Evolutionary conservation across 2,329 filamentous ascomycete species (phyloP), one percentile per base, ranked within the genome.

Genomic region (Bimuria novae-zelandiae): DNA sequence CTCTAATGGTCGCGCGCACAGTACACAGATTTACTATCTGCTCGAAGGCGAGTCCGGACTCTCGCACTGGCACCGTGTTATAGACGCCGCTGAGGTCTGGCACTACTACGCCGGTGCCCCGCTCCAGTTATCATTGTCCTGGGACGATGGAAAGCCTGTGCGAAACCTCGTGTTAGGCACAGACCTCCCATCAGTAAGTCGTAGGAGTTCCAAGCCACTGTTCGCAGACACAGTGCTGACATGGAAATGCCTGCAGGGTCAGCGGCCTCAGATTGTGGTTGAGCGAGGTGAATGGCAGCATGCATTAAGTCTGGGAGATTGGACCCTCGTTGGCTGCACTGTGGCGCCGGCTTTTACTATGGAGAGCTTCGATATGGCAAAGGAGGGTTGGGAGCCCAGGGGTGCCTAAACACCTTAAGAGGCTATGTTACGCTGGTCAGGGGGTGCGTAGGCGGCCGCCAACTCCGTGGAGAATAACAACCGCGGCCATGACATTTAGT

Each of bases 61-160:
- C 16, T 83, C 80, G 3, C 63, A 75, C 52, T 83, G 79, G 80
- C 80, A 83, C 64, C 77, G 78, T 4, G 75, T 80, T 54, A 43
- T 27, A 41, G 59, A 63, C 43, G 78, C 81, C 50, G 76, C 77
- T 2, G 76, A 83, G 61, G 65, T 80, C 7, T 83, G 81, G 81
- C 81, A 83, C 60, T 76, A 79, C 68, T 82, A 82, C 45, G 80
- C 78, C 7, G 81, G 81, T 4, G 79, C 80, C 6, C 80, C 80
- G 1, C 62, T 83, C 43, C 72, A 64, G 10, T 64, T 82, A 8
- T 78, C 74, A 2, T 66, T 82, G 0, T 79, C 79, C 1, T 62
- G 52, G 17, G 65, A 82, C 45, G 72, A 82, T 49, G 79, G 79
- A 2, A 65, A 61, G 35, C 49, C 56, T 23, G 53, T 57, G 2